Conservation (phyloP, 2,329 filamentous ascomycete genomes). For the Parafenestella ontariensis region DNA sequence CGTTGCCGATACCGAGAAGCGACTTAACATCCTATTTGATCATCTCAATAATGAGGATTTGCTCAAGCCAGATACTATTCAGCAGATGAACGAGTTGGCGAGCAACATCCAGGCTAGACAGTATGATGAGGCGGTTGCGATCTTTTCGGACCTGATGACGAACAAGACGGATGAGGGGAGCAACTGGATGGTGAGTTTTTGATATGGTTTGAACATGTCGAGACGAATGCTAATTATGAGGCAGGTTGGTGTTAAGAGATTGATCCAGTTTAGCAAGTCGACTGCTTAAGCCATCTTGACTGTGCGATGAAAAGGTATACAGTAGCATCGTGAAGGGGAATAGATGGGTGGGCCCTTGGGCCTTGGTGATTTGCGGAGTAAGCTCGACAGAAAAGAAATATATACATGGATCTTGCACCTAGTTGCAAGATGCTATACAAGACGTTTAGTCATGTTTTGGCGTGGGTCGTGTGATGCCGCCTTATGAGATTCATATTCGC, state of each 20-base stretch:
- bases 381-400: neutral
- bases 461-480: neutral
- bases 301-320: neutral
- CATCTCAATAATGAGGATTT: constrained; percentile 96
- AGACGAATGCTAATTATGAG: constrained; percentile 8
- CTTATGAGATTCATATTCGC: too few relatives aligned
- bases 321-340: neutral
- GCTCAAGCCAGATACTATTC: constrained; percentile 78
- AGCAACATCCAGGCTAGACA: constrained; percentile 50
- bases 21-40: constrained; percentile 92
- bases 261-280: constrained; percentile 49
- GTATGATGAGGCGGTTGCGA: constrained; percentile 53
- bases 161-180: constrained; percentile 58
- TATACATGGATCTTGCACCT: neutral
- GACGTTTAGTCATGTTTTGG: neutral
- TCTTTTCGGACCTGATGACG: constrained; percentile 57
- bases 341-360: neutral
- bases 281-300: constrained; percentile 16
- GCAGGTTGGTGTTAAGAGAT: constrained; percentile 48
- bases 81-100: constrained; percentile 66
- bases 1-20: constrained; percentile 92
- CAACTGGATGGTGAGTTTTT: constrained; percentile 58
- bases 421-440: neutral
- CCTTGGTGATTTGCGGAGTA: neutral
- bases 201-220: neutral